These are phyloP conservation scores for Calocybe gambosa DNA, from an alignment of 1,284 basidiomycete species.

Conservation along the genomic window DNA sequence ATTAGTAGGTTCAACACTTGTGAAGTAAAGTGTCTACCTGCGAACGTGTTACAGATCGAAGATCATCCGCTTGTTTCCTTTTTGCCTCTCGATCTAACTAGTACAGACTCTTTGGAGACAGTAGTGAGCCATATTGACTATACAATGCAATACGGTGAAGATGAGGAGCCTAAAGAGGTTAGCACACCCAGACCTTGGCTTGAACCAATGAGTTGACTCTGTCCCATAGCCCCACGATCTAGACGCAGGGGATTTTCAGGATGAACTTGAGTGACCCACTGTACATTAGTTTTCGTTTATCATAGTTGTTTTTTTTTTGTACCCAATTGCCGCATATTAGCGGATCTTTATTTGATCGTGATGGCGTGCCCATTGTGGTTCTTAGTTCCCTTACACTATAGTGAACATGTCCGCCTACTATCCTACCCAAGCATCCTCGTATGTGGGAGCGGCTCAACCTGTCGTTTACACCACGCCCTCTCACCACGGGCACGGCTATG, in stretches of 20 bases:
- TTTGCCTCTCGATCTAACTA: slow-evolving; percentile 88
- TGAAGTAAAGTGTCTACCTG: slow-evolving; percentile 4
- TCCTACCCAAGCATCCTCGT: slow-evolving; percentile 26
- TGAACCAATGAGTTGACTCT: slow-evolving; percentile 3
- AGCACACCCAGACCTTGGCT: slow-evolving; percentile 15
- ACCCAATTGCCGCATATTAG: too few species aligned
- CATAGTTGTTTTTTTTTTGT: too few species aligned
- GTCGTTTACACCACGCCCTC: slow-evolving; percentile 27
- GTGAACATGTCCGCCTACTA: slow-evolving; percentile 23
- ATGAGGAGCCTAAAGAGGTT: slow-evolving; percentile 89
- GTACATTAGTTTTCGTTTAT: neutral
- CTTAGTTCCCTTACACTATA: neutral
- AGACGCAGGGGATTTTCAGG: slow-evolving; percentile 82
- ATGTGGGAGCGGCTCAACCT: slow-evolving; percentile 22
- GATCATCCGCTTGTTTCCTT: slow-evolving; percentile 98
- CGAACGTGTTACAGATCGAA: slow-evolving; percentile 67
- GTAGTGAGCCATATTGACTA: slow-evolving; percentile 96
- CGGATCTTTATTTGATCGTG: too few species aligned
- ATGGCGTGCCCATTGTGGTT: too few species aligned
- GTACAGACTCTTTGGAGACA: slow-evolving; percentile 84
- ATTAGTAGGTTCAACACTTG: slow-evolving; percentile 53
- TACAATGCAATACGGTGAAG: slow-evolving; percentile 94
- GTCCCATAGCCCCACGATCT: slow-evolving; percentile 68
- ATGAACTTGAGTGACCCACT: slow-evolving; percentile 52
- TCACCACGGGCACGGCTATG: slow-evolving; percentile 15